These are phyloP conservation scores for Medicago ruthenica DNA, from an alignment of 306 rosid genomes.

Conservation along the genomic window DNA sequence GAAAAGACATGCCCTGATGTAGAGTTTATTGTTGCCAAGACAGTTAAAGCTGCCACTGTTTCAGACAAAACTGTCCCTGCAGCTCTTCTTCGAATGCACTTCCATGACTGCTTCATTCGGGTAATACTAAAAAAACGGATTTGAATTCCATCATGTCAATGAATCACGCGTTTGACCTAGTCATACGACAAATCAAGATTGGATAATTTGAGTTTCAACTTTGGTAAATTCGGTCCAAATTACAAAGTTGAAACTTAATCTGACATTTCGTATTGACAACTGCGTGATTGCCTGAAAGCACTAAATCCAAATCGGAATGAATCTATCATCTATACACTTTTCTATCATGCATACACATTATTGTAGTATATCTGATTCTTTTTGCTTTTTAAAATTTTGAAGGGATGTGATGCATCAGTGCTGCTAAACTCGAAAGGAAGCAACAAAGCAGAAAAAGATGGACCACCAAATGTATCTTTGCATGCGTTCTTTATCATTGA, in stretches of 20 bases:
- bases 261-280: background rate
- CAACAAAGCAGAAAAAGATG: slow-evolving; percentile 79
- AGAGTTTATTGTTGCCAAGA: slow-evolving; percentile 57
- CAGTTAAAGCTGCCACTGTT: slow-evolving; percentile 46
- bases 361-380: background rate
- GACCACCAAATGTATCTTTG: slow-evolving; percentile 80
- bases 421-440: slow-evolving; percentile 76
- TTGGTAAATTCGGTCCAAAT: background rate
- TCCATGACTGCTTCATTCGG: slow-evolving; percentile 85
- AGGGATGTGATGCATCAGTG: slow-evolving; percentile 91
- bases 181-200: background rate
- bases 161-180: background rate
- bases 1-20: slow-evolving; percentile 72
- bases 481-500: slow-evolving; percentile 84
- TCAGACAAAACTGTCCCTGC: slow-evolving; percentile 81
- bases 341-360: background rate
- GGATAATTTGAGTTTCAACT: background rate
- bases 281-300: background rate
- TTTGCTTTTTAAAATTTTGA: background rate
- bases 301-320: background rate
- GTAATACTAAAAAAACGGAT: slow-evolving; percentile 39
- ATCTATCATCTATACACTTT: background rate
- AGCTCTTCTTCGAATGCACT: slow-evolving; percentile 79
- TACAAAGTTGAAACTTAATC: background rate
- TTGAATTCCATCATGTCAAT: background rate